Percentiles rank a stretch among this genome's conserved stretches.
These are phyloP conservation scores for Lentinus brumalis DNA, from an alignment of 768 basidiomycete genomes.

Conservation along the genomic window DNA sequence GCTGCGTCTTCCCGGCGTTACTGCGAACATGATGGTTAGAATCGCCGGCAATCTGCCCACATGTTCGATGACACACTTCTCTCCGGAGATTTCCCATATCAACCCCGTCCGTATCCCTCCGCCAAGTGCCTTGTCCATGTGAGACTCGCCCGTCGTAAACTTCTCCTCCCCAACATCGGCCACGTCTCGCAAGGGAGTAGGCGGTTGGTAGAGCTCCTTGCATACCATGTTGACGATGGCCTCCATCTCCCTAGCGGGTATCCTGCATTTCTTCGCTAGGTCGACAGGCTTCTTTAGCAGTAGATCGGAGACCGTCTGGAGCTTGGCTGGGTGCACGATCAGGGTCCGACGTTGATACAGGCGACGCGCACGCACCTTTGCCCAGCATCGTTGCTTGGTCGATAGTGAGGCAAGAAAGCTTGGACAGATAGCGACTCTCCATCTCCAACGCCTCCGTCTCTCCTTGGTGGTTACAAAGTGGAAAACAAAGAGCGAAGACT, in stretches of 20 bases:
- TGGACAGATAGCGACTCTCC: constrained; percentile 21
- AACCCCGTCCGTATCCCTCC: constrained; percentile 81
- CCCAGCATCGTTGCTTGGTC: constrained; percentile 38
- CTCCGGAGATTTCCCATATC: constrained; percentile 87
- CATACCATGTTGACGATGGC: constrained; percentile 54
- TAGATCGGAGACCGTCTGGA: constrained; percentile 41
- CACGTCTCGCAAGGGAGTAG: constrained; percentile 45
- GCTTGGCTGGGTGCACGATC: constrained; percentile 14
- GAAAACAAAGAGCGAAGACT: background rate
- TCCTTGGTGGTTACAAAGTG: background rate
- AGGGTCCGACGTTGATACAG: background rate
- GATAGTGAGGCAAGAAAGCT: constrained; percentile 29
- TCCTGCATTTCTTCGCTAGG: constrained; percentile 56
- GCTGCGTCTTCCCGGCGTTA: constrained; percentile 92
- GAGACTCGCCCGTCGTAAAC: constrained; percentile 74
- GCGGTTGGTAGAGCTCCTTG: constrained; percentile 39
- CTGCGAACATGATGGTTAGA: constrained; percentile 41
- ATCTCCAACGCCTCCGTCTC: constrained; percentile 1
- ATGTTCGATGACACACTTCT: constrained; percentile 61
- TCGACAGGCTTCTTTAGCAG: constrained; percentile 51
- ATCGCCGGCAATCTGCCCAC: background rate
- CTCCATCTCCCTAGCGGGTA: constrained; percentile 51
- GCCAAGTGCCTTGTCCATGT: constrained; percentile 69
- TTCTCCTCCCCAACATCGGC: constrained; percentile 41
- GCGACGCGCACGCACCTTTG: constrained; percentile 33